These are phyloP conservation scores for Boletus rubescentipes DNA, from an alignment of 768 basidiomycete genomes.

Conservation along the genomic window DNA sequence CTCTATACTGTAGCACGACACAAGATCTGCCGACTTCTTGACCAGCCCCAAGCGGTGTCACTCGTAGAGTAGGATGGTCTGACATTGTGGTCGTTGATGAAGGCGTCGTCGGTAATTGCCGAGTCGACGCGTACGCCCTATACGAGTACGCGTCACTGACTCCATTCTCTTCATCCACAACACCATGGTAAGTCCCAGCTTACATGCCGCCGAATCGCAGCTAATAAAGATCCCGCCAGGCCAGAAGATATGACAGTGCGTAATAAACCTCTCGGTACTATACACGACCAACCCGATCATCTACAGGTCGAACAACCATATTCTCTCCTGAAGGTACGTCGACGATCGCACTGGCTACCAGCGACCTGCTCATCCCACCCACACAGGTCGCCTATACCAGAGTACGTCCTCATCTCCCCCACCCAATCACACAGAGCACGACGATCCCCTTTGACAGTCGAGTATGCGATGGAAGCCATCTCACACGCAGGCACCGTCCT, in stretches of 20 bases:
- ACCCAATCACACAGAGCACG: background rate
- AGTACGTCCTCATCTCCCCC: conserved; percentile 49
- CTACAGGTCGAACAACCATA: conserved; percentile 89
- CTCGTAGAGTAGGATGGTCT: conserved; percentile 60
- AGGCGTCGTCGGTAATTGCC: conserved; percentile 21
- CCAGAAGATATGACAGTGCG: conserved; percentile 95
- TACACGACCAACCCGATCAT: conserved; percentile 24
- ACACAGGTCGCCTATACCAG: conserved; percentile 91
- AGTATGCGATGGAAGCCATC: conserved; percentile 99
- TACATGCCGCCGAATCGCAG: background rate
- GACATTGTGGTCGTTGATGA: conserved; percentile 35
- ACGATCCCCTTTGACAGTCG: conserved; percentile 55
- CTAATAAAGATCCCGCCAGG: conserved; percentile 37
- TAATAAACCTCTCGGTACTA: conserved; percentile 16
- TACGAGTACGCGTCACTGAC: conserved; percentile 25
- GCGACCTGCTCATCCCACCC: conserved; percentile 7
- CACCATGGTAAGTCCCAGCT: conserved; percentile 46
- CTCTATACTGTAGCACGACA: conserved; percentile 89
- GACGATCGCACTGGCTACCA: conserved; percentile 1
- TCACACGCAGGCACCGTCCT: conserved; percentile 93
- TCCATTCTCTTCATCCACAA: conserved; percentile 21
- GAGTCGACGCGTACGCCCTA: conserved; percentile 25
- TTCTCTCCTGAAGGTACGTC: conserved; percentile 94
- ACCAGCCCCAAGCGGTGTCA: conserved; percentile 90
- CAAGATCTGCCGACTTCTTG: conserved; percentile 97